These are phyloP conservation scores for Pyrus hybrid DNA, from an alignment of 331 rosid species.

Conservation along the genomic window DNA sequence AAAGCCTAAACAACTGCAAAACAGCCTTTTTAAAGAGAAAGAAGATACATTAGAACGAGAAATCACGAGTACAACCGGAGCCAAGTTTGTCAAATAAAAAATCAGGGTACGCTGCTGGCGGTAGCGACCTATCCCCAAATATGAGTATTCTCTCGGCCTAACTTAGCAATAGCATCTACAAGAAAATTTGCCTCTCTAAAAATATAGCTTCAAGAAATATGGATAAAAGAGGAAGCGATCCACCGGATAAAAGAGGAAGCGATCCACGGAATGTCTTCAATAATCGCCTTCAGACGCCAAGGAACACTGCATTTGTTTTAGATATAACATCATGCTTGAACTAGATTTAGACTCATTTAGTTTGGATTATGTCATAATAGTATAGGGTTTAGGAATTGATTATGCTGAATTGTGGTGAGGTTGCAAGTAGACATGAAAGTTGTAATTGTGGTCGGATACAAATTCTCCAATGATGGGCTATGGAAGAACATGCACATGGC, in stretches of 20 bases:
- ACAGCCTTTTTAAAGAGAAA: not conserved
- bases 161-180: not conserved
- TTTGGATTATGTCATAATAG: too few species aligned
- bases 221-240: too few species aligned
- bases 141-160: not conserved
- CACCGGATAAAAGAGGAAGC: too few species aligned
- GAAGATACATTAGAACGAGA: too few species aligned
- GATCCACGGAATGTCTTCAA: too few species aligned
- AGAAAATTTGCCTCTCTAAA: not conserved
- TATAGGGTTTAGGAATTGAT: not conserved
- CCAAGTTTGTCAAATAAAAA: not conserved
- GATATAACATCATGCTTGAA: too few species aligned
- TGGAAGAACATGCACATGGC: slow-evolving; percentile 45
- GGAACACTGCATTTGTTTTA: too few species aligned
- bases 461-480: slow-evolving; percentile 5
- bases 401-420: not conserved
- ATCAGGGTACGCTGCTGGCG: not conserved
- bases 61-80: not conserved
- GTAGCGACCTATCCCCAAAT: not conserved
- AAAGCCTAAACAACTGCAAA: not conserved
- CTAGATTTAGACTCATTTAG: too few species aligned
- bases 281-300: too few species aligned
- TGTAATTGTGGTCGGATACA: not conserved
- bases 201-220: too few species aligned
- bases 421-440: not conserved